A percentile compares a stretch with the other conserved stretches of the same genome.
Evolutionary conservation across 352 stramenopile species (phyloP).

Genomic region (Phytophthora ramorum): DNA sequence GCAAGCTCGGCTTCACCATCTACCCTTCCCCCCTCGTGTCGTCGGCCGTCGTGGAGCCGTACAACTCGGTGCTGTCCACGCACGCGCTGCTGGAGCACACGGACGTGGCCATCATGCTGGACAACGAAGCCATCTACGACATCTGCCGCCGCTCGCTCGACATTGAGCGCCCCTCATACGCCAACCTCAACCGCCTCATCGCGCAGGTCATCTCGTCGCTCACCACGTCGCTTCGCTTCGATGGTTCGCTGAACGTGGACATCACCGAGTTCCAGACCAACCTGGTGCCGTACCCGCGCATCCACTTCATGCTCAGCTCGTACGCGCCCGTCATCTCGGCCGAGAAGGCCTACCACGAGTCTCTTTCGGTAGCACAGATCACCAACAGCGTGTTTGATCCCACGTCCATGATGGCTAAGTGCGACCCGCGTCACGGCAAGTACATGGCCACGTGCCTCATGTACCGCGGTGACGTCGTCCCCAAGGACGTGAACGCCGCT

Average conservation of each 20-base stretch:
- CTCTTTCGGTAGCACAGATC: conserved; percentile 98
- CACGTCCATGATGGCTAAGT: conserved; percentile 99
- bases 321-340: conserved; percentile 98
- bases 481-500: conserved; percentile 94
- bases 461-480: conserved; percentile 96
- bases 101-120: conserved; percentile 79
- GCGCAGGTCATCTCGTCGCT: conserved; percentile 96
- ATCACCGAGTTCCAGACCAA: conserved; percentile 99
- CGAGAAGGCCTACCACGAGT: conserved; percentile 98
- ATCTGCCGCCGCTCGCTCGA: conserved; percentile 53
- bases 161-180: conserved; percentile 96
- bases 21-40: conserved; percentile 92
- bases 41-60: conserved; percentile 97
- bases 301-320: conserved; percentile 99
- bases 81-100: conserved; percentile 97
- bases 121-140: conserved; percentile 41
- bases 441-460: conserved; percentile 99
- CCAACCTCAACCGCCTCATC: conserved; percentile 97
- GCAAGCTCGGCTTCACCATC: conserved; percentile 98
- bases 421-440: conserved; percentile 98
- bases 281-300: conserved; percentile 98
- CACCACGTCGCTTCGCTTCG: conserved; percentile 54
- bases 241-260: conserved; percentile 96
- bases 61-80: conserved; percentile 97
- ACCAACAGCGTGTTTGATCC: conserved; percentile 99